These are phyloP conservation scores for Plasmodium ovale DNA, from an alignment of 169 alveolate species.

Conservation along the genomic window DNA sequence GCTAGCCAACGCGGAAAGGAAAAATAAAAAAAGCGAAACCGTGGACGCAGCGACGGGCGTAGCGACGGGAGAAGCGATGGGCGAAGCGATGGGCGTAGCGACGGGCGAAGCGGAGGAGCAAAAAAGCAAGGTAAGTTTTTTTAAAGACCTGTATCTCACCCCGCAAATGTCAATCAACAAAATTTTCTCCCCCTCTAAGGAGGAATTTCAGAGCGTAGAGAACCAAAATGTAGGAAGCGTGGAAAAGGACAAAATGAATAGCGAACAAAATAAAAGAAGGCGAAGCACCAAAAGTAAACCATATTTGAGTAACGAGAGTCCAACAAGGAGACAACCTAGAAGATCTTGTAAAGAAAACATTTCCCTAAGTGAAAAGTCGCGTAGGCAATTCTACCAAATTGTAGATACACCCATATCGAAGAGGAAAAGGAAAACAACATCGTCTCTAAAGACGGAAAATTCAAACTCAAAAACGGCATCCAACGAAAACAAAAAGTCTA, in stretches of 20 bases:
- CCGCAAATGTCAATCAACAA: conserved; percentile 7
- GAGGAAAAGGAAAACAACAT: conserved; percentile 25
- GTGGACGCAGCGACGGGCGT: background rate
- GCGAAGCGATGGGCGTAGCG: background rate
- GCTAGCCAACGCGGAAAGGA: background rate
- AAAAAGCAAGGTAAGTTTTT: conserved; percentile 11
- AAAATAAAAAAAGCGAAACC: background rate
- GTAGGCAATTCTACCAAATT: conserved; percentile 44
- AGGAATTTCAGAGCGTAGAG: conserved; percentile 4
- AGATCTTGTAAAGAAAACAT: conserved; percentile 70
- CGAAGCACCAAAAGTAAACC: conserved; percentile 27
- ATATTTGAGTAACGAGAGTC: conserved; percentile 51
- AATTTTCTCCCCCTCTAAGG: conserved; percentile 4
- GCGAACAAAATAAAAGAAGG: conserved; percentile 31
- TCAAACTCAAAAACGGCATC: background rate
- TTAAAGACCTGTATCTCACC: background rate
- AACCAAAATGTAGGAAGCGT: background rate
- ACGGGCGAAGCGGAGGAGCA: background rate
- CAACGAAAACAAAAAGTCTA: conserved; percentile 17
- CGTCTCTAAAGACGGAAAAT: background rate
- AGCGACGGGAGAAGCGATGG: background rate
- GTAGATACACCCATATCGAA: conserved; percentile 47
- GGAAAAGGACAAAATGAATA: background rate
- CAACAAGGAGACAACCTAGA: conserved; percentile 70
- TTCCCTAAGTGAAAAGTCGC: conserved; percentile 35